Percentiles rank a stretch among this genome's conserved stretches.
Evolutionary conservation across 2,329 filamentous ascomycete species (phyloP).

Genomic region (Penicillium janthinellum): DNA sequence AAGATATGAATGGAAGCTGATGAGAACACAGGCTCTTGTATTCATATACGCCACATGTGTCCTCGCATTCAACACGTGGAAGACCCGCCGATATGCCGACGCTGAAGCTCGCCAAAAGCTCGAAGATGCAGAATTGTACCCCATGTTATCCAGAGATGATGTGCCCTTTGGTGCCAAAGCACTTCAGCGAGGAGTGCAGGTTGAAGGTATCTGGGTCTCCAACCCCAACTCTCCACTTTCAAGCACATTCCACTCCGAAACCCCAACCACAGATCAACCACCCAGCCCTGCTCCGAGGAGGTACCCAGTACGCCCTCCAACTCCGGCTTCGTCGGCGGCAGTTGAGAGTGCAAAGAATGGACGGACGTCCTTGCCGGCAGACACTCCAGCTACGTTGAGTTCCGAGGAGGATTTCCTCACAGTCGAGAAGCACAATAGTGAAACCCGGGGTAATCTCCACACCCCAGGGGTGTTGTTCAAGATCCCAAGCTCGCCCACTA

Average conservation of each 20-base stretch:
- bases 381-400: background rate
- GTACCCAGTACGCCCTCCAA: background rate
- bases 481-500: constrained; percentile 1
- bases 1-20: constrained; percentile 15
- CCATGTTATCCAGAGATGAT: constrained; percentile 59
- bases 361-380: constrained; percentile 2
- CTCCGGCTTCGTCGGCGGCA: background rate
- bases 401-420: constrained; percentile 10
- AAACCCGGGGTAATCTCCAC: constrained; percentile 8
- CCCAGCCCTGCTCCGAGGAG: constrained; percentile 6
- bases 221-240: constrained; percentile 44
- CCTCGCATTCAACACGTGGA: constrained; percentile 58
- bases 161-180: constrained; percentile 86
- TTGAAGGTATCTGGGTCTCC: constrained; percentile 82
- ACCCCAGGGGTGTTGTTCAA: constrained; percentile 7
- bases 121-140: constrained; percentile 53
- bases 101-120: constrained; percentile 68
- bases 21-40: constrained; percentile 57
- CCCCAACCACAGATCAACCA: constrained; percentile 25
- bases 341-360: constrained; percentile 1
- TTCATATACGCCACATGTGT: constrained; percentile 69
- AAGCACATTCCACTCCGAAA: constrained; percentile 26
- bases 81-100: constrained; percentile 62
- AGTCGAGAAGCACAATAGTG: constrained; percentile 11
- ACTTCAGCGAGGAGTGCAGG: constrained; percentile 77